Evolutionary conservation across 176 grass and related monocot genomes (phyloP), one percentile per base, ranked within the genome.

Genomic region (Aegilops umbellulata): DNA sequence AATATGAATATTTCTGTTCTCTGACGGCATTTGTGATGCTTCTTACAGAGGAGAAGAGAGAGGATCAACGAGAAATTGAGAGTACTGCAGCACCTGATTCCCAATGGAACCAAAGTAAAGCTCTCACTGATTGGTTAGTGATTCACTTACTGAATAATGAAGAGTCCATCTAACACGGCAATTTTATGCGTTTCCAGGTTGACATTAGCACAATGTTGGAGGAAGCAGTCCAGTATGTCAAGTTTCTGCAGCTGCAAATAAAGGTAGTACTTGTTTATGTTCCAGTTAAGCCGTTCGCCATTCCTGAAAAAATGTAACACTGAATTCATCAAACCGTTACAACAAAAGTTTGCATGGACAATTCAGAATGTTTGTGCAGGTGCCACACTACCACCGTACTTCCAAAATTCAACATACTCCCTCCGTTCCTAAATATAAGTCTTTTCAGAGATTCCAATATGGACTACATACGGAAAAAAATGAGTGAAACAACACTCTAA

Each of bases 181-280:
- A 71, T 82, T 4, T 60, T 30, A 9, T 65, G 32, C 22, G 27
- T 58, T 65, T 83, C 31, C 74, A 90, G 89, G 84, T 90, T 79
- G 89, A 83, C 74, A 90, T 90, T 58, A 79, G 84, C 84, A 90
- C 89, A 66, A 90, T 87, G 84, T 53, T 90, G 24, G 80, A 90
- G 57, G 89, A 90, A 55, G 74, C 89, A 46, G 84, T 87, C 79
- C 89, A 90, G 66, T 90, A 87, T 3, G 80, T 87, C 65, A 87
- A 80, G 75, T 90, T 90, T 67, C 26, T 90, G 26, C 84, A 90
- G 74, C 42, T 87, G 10, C 89, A 87, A 10, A 90, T 90, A 83
- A 87, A 87, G 89, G 89, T 90, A 9, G 34, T 7, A 41, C 39
- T 44, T 14, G 27, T 46, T 5, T 9, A 22, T 46, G 11, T 77